Conservation (phyloP, 2,329 filamentous ascomycete species). For the Aurifilum marmelostoma region DNA sequence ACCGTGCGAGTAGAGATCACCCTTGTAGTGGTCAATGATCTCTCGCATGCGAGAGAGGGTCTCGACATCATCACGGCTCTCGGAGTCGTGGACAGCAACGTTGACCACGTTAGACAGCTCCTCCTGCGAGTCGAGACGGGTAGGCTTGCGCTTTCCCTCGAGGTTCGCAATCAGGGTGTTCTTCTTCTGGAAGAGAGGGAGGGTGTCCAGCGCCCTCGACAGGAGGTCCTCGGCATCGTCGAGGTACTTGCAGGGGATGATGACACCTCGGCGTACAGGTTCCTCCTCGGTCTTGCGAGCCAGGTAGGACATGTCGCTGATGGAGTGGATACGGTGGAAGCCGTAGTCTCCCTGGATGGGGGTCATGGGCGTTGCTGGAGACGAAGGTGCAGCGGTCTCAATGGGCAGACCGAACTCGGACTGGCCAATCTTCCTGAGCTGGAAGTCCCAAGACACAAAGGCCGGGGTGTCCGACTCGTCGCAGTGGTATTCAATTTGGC, state of each 20-base stretch:
- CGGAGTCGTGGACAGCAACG: constrained; percentile 85
- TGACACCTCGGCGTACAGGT: constrained; percentile 86
- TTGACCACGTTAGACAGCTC: constrained; percentile 93
- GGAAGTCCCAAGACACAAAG: constrained; percentile 94
- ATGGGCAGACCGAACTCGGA: constrained; percentile 85
- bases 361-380: constrained; percentile 51
- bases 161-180: constrained; percentile 71
- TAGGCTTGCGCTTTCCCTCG: constrained; percentile 69
- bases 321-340: constrained; percentile 87
- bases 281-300: constrained; percentile 73
- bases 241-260: constrained; percentile 89
- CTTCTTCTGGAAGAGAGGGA: constrained; percentile 61
- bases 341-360: constrained; percentile 62
- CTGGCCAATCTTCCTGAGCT: constrained; percentile 89
- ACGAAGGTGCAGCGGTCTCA: constrained; percentile 79
- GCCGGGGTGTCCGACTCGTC: constrained; percentile 69
- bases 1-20: constrained; percentile 78
- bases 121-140: constrained; percentile 63
- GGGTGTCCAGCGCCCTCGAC: constrained; percentile 79
- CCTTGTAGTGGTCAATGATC: constrained; percentile 79
- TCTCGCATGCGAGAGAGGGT: constrained; percentile 74
- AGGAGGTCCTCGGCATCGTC: constrained; percentile 92
- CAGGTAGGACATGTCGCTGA: constrained; percentile 95
- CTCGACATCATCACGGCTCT: constrained; percentile 81
- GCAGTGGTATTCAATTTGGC: constrained; percentile 85